Evolutionary conservation across 2,329 filamentous ascomycete species (phyloP).

Genomic region (Xylaria sp.): DNA sequence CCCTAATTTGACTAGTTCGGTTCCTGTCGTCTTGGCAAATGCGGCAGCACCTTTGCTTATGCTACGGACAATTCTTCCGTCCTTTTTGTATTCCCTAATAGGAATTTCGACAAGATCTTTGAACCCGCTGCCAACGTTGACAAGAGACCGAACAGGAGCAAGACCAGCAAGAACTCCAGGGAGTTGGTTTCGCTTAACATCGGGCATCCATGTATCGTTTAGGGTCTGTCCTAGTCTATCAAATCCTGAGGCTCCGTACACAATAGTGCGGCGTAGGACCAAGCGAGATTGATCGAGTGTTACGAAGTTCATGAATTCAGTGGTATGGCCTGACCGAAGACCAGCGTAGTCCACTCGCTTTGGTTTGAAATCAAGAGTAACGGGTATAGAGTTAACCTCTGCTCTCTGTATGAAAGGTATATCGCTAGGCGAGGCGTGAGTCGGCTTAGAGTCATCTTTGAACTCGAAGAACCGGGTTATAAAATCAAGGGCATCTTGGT

Average conservation of each 20-base stretch:
- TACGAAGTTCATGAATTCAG: conserved; percentile 99
- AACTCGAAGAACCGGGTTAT: conserved; percentile 98
- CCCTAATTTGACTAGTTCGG: conserved; percentile 91
- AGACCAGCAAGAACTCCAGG: conserved; percentile 89
- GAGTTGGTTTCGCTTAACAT: conserved; percentile 89
- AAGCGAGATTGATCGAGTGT: conserved; percentile 90
- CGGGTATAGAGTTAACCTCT: conserved; percentile 83
- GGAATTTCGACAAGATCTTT: conserved; percentile 89
- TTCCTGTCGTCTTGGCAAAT: conserved; percentile 93
- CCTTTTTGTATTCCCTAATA: conserved; percentile 91
- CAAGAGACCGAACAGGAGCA: conserved; percentile 87
- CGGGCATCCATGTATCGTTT: conserved; percentile 96
- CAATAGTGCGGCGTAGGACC: conserved; percentile 86
- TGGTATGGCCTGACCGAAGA: conserved; percentile 90
- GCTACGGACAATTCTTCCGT: conserved; percentile 90
- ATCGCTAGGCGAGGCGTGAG: conserved; percentile 72
- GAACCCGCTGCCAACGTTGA: conserved; percentile 90
- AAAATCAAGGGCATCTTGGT: conserved; percentile 97
- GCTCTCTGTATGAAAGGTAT: conserved; percentile 89
- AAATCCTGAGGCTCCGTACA: conserved; percentile 92
- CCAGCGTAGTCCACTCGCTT: conserved; percentile 97
- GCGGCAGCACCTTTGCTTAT: conserved; percentile 89
- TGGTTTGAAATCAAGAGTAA: conserved; percentile 95
- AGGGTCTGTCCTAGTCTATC: conserved; percentile 89
- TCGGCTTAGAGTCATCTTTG: conserved; percentile 77